Evolutionary conservation across 768 basidiomycete species (phyloP).

Genomic region (Naganishia randhawae): DNA sequence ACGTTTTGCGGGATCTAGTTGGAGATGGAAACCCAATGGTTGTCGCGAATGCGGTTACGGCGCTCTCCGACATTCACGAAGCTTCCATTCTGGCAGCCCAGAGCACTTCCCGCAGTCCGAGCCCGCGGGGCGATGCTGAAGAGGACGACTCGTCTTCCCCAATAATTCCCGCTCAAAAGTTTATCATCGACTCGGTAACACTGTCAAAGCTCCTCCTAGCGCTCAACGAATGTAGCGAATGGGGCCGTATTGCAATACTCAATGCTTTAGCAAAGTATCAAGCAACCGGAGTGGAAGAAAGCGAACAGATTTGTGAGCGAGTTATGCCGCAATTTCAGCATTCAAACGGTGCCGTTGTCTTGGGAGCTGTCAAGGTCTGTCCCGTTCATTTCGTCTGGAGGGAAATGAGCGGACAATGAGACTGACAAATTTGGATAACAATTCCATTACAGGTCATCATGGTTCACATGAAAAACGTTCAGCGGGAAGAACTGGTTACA

Average conservation of each 20-base stretch:
- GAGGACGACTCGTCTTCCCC: slow-evolving; percentile 24
- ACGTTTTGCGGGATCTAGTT: slow-evolving; percentile 85
- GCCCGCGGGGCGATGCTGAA: slow-evolving; percentile 30
- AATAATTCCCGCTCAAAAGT: slow-evolving; percentile 50
- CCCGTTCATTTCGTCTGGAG: background rate
- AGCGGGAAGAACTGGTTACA: slow-evolving; percentile 75
- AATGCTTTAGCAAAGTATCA: slow-evolving; percentile 79
- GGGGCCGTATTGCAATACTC: slow-evolving; percentile 92
- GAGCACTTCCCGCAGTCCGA: slow-evolving; percentile 33
- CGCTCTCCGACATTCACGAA: slow-evolving; percentile 83
- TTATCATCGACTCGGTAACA: slow-evolving; percentile 75
- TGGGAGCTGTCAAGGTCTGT: slow-evolving; percentile 88
- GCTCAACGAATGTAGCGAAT: slow-evolving; percentile 96
- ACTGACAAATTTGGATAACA: slow-evolving; percentile 6
- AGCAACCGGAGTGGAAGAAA: slow-evolving; percentile 83
- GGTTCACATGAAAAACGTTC: slow-evolving; percentile 86
- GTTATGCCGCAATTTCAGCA: slow-evolving; percentile 99
- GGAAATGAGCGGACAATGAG: background rate
- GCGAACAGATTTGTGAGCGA: slow-evolving; percentile 97
- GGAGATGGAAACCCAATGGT: slow-evolving; percentile 98
- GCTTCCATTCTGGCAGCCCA: slow-evolving; percentile 52
- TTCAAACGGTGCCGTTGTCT: slow-evolving; percentile 87
- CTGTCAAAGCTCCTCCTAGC: slow-evolving; percentile 89
- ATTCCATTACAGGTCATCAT: slow-evolving; percentile 71
- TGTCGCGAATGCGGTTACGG: slow-evolving; percentile 92